Evolutionary conservation across 139 green algal species (phyloP).

Genomic region (Deuterostichococcus epilithicus): DNA sequence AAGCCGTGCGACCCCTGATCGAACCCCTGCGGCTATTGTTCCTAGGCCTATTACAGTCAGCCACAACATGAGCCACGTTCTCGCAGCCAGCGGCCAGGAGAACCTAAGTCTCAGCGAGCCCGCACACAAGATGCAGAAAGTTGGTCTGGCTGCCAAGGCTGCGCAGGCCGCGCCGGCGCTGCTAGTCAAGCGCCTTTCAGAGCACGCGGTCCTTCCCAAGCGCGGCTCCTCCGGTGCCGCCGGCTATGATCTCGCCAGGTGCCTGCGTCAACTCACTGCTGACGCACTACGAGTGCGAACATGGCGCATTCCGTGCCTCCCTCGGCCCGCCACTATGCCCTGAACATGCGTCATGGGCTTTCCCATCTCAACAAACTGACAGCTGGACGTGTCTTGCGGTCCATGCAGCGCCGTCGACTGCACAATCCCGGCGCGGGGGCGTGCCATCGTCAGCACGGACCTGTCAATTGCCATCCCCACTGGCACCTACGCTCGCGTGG

Average conservation of each 20-base stretch:
- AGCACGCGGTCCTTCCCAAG: slow-evolving; percentile 75
- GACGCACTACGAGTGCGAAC: too few species aligned
- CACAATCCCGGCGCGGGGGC: slow-evolving; percentile 81
- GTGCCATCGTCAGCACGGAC: slow-evolving; percentile 83
- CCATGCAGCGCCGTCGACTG: slow-evolving; percentile 75
- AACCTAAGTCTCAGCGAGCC: background rate
- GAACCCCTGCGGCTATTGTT: too few species aligned
- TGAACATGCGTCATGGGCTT: background rate
- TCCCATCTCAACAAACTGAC: background rate
- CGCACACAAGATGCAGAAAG: background rate
- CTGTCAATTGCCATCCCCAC: slow-evolving; percentile 81
- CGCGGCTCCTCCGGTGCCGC: slow-evolving; percentile 80
- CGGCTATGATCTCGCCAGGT: slow-evolving; percentile 93
- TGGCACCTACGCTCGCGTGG: slow-evolving; percentile 93
- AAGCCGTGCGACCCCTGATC: too few species aligned
- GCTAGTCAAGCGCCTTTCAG: slow-evolving; percentile 80
- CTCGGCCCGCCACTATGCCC: too few species aligned
- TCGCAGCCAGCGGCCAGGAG: background rate
- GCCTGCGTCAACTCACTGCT: too few species aligned
- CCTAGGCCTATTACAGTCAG: too few species aligned
- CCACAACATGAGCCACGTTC: background rate
- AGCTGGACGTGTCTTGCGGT: background rate
- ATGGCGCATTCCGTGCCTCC: too few species aligned
- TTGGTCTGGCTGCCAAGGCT: background rate
- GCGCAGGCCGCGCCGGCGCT: slow-evolving; percentile 26